Percentiles rank a stretch among this genome's conserved stretches.
phyloP scores from a whole-genome alignment of 1,139 yeast genomes.

The Hemisphaericaspora xylofermentans region DNA sequence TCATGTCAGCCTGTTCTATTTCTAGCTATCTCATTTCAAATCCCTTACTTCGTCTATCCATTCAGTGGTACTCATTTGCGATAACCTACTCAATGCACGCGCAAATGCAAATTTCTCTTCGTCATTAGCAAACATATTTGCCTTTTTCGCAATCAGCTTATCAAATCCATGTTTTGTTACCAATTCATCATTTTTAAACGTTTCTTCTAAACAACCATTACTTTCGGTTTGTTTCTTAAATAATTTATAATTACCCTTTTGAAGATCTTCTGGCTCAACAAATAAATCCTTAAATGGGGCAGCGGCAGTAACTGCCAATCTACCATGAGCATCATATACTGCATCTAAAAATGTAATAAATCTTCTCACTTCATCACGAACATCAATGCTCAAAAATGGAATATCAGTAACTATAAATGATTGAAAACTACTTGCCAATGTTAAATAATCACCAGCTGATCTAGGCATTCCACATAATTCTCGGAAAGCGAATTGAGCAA shows the following conservation, averaged over 20 bases:
- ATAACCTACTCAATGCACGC: slow-evolving; percentile 82
- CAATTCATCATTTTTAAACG: slow-evolving; percentile 57
- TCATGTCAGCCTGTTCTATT: too few relatives aligned
- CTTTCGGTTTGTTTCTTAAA: slow-evolving; percentile 22
- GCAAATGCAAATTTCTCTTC: slow-evolving; percentile 98
- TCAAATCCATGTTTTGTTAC: slow-evolving; percentile 74
- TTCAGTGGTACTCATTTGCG: slow-evolving; percentile 91
- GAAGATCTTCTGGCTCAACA: slow-evolving; percentile 75
- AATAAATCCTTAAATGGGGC: slow-evolving; percentile 82
- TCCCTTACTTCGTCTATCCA: slow-evolving; percentile 62
- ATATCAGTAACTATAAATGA: slow-evolving; percentile 87
- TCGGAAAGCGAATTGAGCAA: slow-evolving; percentile 85
- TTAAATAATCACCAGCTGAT: slow-evolving; percentile 94
- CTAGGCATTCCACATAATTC: slow-evolving; percentile 83
- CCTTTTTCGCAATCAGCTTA: slow-evolving; percentile 70
- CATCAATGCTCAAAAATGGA: slow-evolving; percentile 75
- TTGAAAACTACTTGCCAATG: slow-evolving; percentile 73
- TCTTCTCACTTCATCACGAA: slow-evolving; percentile 81
- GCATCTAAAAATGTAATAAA: slow-evolving; percentile 95
- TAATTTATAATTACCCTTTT: slow-evolving; percentile 54
- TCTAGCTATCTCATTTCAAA: neutral
- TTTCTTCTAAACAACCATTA: slow-evolving; percentile 37
- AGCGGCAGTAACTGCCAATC: slow-evolving; percentile 85
- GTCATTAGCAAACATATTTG: slow-evolving; percentile 79
- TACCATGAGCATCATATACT: slow-evolving; percentile 84